These are phyloP conservation scores for Fusarium mundagurra DNA, from an alignment of 2,329 filamentous ascomycete genomes.

Conservation along the genomic window DNA sequence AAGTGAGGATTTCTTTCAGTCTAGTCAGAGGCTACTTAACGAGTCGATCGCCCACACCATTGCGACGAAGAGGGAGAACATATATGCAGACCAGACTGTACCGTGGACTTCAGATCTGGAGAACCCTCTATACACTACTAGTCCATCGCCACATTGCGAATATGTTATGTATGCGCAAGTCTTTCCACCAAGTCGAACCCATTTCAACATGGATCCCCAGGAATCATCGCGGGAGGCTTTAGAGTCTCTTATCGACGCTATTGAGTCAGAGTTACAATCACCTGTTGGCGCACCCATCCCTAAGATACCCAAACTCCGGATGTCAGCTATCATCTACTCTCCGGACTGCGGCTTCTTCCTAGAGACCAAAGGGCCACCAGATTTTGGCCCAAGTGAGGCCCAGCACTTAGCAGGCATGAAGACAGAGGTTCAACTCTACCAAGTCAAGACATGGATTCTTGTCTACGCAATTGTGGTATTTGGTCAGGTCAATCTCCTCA, in stretches of 20 bases:
- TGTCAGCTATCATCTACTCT: constrained; percentile 73
- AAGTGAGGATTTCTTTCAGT: constrained; percentile 63
- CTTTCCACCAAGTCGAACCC: constrained; percentile 60
- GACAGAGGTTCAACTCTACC: constrained; percentile 66
- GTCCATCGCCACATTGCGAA: constrained; percentile 81
- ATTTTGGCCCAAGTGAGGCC: constrained; percentile 60
- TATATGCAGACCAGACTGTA: constrained; percentile 66
- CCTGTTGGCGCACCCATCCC: constrained; percentile 68
- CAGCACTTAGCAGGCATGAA: constrained; percentile 69
- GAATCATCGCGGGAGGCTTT: constrained; percentile 45
- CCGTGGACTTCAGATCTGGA: constrained; percentile 81
- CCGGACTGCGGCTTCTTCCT: constrained; percentile 75
- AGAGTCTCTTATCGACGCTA: constrained; percentile 56
- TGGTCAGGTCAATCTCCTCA: constrained; percentile 69
- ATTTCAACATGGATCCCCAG: constrained; percentile 47
- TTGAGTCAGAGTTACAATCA: constrained; percentile 71
- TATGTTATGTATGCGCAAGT: constrained; percentile 88
- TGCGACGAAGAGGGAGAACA: constrained; percentile 67
- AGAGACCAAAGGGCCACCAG: constrained; percentile 70
- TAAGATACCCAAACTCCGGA: constrained; percentile 64
- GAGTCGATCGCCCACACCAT: constrained; percentile 75
- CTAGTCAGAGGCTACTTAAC: constrained; percentile 74
- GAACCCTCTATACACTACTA: constrained; percentile 65
- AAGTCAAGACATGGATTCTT: constrained; percentile 68
- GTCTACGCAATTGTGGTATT: constrained; percentile 65